Evolutionary conservation across 768 basidiomycete genomes (phyloP).

Genomic region (Boletellus ananiceps): DNA sequence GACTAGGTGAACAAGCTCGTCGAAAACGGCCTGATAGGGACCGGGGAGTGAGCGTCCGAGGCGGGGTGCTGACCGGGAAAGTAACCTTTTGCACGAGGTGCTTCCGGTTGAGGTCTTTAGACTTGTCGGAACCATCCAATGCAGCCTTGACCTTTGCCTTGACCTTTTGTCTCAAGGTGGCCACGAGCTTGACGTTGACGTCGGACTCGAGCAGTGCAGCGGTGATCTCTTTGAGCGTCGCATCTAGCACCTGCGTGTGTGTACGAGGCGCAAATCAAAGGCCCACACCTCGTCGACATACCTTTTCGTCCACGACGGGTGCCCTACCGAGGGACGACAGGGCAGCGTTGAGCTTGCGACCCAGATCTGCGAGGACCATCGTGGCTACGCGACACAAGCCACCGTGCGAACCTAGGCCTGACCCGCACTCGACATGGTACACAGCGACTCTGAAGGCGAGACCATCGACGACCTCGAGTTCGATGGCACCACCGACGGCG

Average conservation of each 20-base stretch:
- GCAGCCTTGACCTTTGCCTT: constrained; percentile 85
- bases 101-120: constrained; percentile 78
- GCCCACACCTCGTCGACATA: constrained; percentile 26
- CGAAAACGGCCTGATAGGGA: constrained; percentile 76
- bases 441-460: constrained; percentile 63
- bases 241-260: constrained; percentile 76
- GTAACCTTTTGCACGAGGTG: constrained; percentile 86
- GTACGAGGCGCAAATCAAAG: constrained; percentile 2
- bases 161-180: constrained; percentile 81
- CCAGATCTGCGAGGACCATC: constrained; percentile 97
- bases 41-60: constrained; percentile 9
- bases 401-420: constrained; percentile 32
- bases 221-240: constrained; percentile 91
- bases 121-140: constrained; percentile 67
- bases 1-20: constrained; percentile 91
- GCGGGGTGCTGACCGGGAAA: background rate
- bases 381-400: constrained; percentile 20
- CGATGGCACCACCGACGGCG: constrained; percentile 41
- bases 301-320: constrained; percentile 89
- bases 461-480: constrained; percentile 56
- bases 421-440: constrained; percentile 35
- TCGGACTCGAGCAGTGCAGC: constrained; percentile 93
- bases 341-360: constrained; percentile 89
- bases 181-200: constrained; percentile 96
- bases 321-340: constrained; percentile 84